Conservation (phyloP, 495 filamentous ascomycete species). For the Aspergillus conjunctus region DNA sequence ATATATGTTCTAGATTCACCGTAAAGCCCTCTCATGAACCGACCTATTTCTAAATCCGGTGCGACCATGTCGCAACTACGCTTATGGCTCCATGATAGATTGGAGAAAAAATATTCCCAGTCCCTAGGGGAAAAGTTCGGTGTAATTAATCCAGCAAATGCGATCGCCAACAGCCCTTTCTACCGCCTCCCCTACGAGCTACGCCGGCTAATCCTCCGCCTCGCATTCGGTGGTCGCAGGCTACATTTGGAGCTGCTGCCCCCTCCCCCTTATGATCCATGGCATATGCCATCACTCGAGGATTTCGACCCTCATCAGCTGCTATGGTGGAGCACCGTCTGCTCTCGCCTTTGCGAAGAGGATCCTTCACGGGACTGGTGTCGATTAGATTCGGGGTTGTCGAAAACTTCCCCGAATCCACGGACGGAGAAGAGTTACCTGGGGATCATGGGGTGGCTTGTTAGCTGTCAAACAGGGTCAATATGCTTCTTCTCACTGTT, state of each 20-base stretch:
- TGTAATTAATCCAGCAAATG: neutral
- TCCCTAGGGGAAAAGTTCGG: neutral
- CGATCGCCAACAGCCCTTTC: neutral
- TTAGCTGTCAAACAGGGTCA: neutral
- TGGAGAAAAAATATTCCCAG: neutral
- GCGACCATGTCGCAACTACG: neutral
- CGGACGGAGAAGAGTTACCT: neutral
- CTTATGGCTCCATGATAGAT: neutral
- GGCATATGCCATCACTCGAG: neutral
- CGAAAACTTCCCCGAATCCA: neutral
- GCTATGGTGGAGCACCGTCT: neutral
- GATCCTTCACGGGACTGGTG: neutral
- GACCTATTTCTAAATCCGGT: no score
- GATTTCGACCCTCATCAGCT: neutral
- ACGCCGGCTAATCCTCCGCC: neutral
- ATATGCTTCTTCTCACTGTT: neutral
- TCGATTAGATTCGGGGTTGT: no score
- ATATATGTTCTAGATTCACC: no score
- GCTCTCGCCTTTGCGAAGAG: neutral
- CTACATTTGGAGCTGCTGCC: neutral
- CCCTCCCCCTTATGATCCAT: neutral
- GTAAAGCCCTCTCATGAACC: no score
- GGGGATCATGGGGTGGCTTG: neutral
- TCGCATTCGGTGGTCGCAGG: neutral
- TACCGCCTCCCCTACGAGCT: neutral